Evolutionary conservation across 208 protist species (phyloP), one percentile per base, ranked within the genome.

Genomic region (Crithidia thermophila): DNA sequence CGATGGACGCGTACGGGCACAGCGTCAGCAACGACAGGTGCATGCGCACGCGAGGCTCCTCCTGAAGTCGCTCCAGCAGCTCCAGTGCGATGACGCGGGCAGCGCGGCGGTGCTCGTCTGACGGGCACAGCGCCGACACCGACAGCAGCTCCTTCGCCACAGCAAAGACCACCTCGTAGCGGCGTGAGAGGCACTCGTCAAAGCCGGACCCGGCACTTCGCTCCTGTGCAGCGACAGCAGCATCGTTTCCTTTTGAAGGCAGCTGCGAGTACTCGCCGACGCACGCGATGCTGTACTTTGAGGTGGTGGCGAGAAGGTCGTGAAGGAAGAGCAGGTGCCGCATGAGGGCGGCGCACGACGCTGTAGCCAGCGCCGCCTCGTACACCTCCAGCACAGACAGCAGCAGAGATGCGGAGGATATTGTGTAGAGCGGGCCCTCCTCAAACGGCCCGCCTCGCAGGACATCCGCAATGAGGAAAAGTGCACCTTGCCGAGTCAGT

Each of bases 1-100:
- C 74, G 36, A 95, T 84, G 25, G 85, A 91, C 0, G 83, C 65
- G 71, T 86, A 93, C 7, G 90, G 90, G 33, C 77, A 81, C 16
- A 93, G 43, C n/a, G 71, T 66, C 13, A 94, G 55, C 49, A 95
- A 80, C 14, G 83, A 80, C 2, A 79, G 72, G 20, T 84, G 73
- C 50, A 90, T 62, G 11, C 77, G 78, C 25, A 88, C 52, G 18
- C 87, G 84, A 5, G 81, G 49, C 34, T 72, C 51, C 37, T 69
- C 64, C n/a, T 77, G 67, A 13, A 78, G 75, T 7, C 84, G 47
- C 43, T 77, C 70, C 61, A 89, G 47, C 14, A 91, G 33, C 39
- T 78, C 28, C 58, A 68, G 37, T 20, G 81, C 78, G n/a, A 82
- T 27, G 1, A 50, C 60, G 16, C 75, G 75, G 7, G 79, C 58